Conservation (phyloP, 2,329 filamentous ascomycete genomes). For the Aphanoascus verrucosus region DNA sequence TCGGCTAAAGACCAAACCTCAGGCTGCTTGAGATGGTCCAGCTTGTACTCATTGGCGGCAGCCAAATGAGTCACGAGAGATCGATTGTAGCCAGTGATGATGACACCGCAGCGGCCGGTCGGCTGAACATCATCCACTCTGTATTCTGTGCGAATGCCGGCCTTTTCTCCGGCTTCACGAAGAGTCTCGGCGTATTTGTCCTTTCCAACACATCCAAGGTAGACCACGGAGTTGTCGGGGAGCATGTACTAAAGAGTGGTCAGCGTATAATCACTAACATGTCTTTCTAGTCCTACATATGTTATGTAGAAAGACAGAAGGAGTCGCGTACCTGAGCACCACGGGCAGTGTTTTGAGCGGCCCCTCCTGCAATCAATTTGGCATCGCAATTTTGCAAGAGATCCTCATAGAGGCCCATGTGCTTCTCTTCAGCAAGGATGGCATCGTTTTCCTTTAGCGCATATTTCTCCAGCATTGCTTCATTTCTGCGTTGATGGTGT, state of each 20-base stretch:
- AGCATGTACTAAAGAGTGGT: conserved; percentile 62
- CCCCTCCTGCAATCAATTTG: conserved; percentile 89
- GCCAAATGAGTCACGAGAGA: conserved; percentile 90
- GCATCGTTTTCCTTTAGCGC: conserved; percentile 91
- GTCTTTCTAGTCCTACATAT: neutral
- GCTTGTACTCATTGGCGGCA: conserved; percentile 92
- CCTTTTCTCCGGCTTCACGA: conserved; percentile 71
- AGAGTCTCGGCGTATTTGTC: conserved; percentile 93
- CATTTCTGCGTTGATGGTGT: conserved; percentile 48
- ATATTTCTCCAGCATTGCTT: conserved; percentile 84
- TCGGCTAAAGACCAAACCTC: conserved; percentile 88
- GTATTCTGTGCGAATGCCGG: conserved; percentile 89
- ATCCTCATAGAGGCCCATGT: conserved; percentile 83
- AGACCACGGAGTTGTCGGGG: conserved; percentile 76
- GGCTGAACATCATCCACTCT: conserved; percentile 72
- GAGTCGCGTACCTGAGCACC: conserved; percentile 58
- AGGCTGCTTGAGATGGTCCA: conserved; percentile 82
- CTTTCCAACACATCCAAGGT: conserved; percentile 84
- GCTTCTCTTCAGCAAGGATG: conserved; percentile 88
- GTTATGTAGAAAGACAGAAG: neutral
- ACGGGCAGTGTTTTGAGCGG: conserved; percentile 93
- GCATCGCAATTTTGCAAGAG: conserved; percentile 84
- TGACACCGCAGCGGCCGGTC: conserved; percentile 87
- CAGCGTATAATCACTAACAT: neutral
- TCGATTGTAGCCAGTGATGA: conserved; percentile 95